phyloP scores from a whole-genome alignment of 2,329 filamentous ascomycete species.

The Nigrograna mackinnonii region DNA sequence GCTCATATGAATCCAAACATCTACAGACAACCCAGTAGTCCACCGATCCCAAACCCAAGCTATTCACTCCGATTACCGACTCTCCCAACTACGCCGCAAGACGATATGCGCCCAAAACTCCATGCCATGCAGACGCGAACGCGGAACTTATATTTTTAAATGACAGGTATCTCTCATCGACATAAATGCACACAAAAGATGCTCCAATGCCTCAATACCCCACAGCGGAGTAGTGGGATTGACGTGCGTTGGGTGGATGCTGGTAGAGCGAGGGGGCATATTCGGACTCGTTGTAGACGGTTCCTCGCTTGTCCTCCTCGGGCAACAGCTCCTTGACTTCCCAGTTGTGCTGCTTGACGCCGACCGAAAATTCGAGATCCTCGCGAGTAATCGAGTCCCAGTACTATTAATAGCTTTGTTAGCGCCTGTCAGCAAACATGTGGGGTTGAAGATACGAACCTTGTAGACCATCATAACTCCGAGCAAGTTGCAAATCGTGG shows the following conservation, averaged over 20 bases:
- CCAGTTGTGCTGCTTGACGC: slow-evolving; percentile 95
- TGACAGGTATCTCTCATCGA: neutral
- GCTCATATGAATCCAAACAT: no score
- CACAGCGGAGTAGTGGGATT: slow-evolving; percentile 39
- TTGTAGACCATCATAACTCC: slow-evolving; percentile 99
- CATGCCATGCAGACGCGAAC: slow-evolving; percentile 19
- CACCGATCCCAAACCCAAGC: no score
- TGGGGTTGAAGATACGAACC: slow-evolving; percentile 52
- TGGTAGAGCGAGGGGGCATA: slow-evolving; percentile 56
- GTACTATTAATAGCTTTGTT: slow-evolving; percentile 62
- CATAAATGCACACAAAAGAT: neutral
- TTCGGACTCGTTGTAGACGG: slow-evolving; percentile 70
- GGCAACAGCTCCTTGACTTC: slow-evolving; percentile 87
- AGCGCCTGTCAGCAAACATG: slow-evolving; percentile 9
- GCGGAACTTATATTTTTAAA: slow-evolving; percentile 4
- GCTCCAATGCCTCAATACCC: slow-evolving; percentile 30
- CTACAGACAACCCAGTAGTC: no score
- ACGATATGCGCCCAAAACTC: no score
- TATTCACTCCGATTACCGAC: no score
- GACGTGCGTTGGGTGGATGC: slow-evolving; percentile 33
- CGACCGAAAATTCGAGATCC: slow-evolving; percentile 97
- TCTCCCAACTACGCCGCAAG: no score
- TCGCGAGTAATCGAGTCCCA: slow-evolving; percentile 99
- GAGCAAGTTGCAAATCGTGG: slow-evolving; percentile 89
- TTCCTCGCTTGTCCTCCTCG: slow-evolving; percentile 78